Base-by-base conservation (phyloP, 139 green algal species). In the Tetraselmis chui region DNA sequence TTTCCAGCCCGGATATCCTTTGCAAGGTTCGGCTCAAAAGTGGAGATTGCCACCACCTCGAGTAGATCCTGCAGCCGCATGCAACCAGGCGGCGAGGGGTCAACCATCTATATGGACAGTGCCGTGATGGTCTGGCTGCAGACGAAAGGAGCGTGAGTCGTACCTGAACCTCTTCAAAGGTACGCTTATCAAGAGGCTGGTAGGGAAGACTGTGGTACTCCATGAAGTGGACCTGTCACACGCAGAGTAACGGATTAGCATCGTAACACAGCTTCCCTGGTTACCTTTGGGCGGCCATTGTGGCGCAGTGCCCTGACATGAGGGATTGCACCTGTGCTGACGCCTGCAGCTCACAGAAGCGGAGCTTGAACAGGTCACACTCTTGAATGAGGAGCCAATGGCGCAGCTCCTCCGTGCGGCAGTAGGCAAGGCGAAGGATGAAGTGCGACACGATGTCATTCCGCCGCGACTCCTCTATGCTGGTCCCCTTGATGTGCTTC, bases 391-490 rank as follows among this genome's bases (percentile, higher is more conserved):
- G 83, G 76, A 98, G 90, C 96, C 96, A 98, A 27, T 87, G 89
- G 29, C 95, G 89, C 76, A 97, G 86, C 30, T 98, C 95, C 78
- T 96, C 91, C 24, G 90, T 97, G 25, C 90, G 90, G 90, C 94
- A 99, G 88, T 96, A 98, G 5, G 93, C 94, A 29, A 99, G 83
- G n/a, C 96, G 93, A 85, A 98, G 88, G 32, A 97, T 91, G 88
- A 92, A 98, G 87, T 99, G 96, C 1, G 88, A 95, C 0, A 95
- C 79, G 5, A 85, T 32, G 85, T 98, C 95, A 75, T 90, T 92
- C 76, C 90, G 87, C 28, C 28, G 59, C 2, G 87, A 84, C 30
- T 92, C 88, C 32, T 92, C 86, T 0, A 74, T 79, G 11, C 67
- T 87, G 28, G 23, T 23, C 18, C 77, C 31, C 80, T 87, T 85